These are phyloP conservation scores for Casuarina equisetifolia DNA, from an alignment of 306 rosid genomes.

Conservation along the genomic window DNA sequence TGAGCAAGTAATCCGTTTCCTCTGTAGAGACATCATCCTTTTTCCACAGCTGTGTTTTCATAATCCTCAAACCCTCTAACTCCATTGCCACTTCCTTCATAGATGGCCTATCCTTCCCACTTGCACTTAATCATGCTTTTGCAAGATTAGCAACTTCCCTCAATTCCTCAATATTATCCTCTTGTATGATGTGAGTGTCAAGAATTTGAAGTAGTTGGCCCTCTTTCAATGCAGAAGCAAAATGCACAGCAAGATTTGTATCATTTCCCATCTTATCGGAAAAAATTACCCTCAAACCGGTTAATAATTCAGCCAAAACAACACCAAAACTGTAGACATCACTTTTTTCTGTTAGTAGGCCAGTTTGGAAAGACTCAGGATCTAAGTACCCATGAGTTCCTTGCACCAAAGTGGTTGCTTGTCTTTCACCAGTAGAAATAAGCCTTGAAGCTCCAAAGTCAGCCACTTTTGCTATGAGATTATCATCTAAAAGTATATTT, in stretches of 20 bases:
- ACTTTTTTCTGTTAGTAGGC: conserved; percentile 53
- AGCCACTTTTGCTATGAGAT: conserved; percentile 40
- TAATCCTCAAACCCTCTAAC: conserved; percentile 37
- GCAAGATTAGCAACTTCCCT: conserved; percentile 38
- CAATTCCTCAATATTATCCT: conserved; percentile 33
- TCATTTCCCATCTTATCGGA: conserved; percentile 24
- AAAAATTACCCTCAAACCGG: conserved; percentile 42
- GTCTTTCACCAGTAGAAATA: conserved; percentile 43
- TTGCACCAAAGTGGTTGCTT: conserved; percentile 46
- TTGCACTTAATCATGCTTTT: conserved; percentile 35
- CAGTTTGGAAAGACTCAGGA: conserved; percentile 45
- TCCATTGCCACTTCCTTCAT: conserved; percentile 59
- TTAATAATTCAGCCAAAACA: conserved; percentile 47
- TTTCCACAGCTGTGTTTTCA: conserved; percentile 21
- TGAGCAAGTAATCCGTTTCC: conserved; percentile 24
- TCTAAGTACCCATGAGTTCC: conserved; percentile 56
- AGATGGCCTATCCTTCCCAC: conserved; percentile 51
- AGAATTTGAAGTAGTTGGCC: conserved; percentile 34
- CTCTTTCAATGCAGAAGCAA: conserved; percentile 37
- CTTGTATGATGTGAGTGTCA: conserved; percentile 23
- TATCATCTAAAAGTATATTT: conserved; percentile 41
- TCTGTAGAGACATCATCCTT: background rate
- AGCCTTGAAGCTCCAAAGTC: conserved; percentile 59
- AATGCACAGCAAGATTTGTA: conserved; percentile 38
- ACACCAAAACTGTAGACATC: conserved; percentile 62